These are phyloP conservation scores for Paradendryphiella salina DNA, from an alignment of 2,329 filamentous ascomycete genomes.

Conservation along the genomic window DNA sequence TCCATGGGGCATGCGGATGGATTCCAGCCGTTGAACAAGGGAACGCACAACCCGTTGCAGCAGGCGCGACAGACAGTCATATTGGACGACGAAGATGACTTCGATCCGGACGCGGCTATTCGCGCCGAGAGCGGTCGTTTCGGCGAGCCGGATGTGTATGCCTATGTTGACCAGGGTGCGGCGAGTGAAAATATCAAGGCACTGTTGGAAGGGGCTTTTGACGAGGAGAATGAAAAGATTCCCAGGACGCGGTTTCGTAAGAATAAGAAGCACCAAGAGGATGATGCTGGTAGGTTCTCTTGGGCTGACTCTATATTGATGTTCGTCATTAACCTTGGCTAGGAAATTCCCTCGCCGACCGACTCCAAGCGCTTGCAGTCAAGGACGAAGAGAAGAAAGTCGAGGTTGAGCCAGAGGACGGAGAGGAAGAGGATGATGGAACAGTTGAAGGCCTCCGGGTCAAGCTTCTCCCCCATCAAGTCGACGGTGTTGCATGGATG, in stretches of 20 bases:
- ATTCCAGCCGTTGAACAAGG: conserved; percentile 46
- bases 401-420: conserved; percentile 40
- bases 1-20: conserved; percentile 51
- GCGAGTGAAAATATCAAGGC: conserved; percentile 78
- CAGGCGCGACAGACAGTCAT: conserved; percentile 48
- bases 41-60: conserved; percentile 34
- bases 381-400: conserved; percentile 57
- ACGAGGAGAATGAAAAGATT: conserved; percentile 67
- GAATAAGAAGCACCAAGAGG: conserved; percentile 48
- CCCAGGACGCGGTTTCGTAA: conserved; percentile 51
- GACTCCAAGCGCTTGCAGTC: conserved; percentile 51
- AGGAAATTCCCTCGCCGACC: conserved; percentile 49
- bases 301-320: neutral
- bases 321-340: neutral
- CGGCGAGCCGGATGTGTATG: conserved; percentile 58
- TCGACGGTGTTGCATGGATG: conserved; percentile 96
- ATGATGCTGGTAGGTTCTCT: conserved; percentile 26
- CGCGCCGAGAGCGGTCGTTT: conserved; percentile 54
- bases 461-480: conserved; percentile 87
- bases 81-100: conserved; percentile 50
- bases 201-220: conserved; percentile 78
- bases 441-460: conserved; percentile 81
- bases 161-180: conserved; percentile 71
- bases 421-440: conserved; percentile 59
- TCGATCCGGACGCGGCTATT: conserved; percentile 54